Conservation (phyloP, 1,284 basidiomycete genomes). For the Xerocomus nothofagi region DNA sequence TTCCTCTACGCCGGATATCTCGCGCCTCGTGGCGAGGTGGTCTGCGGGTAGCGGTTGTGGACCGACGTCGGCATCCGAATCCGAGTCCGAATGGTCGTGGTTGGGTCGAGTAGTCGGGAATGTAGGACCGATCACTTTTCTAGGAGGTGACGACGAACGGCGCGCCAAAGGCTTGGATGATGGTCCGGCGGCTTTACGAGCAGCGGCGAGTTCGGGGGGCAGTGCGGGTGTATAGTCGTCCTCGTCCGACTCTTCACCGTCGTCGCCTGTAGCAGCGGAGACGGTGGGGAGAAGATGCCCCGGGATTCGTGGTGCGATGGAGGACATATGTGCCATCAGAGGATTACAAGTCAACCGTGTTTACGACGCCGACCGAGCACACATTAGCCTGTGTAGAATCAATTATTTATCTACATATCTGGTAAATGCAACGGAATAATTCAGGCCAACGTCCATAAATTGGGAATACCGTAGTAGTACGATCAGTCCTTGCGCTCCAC, state of each 20-base stretch:
- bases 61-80: constrained; percentile 74
- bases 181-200: constrained; percentile 28
- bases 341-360: constrained; percentile 5
- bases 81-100: constrained; percentile 59
- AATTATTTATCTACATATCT: constrained; percentile 8
- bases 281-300: constrained; percentile 20
- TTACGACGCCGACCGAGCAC: neutral
- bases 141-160: constrained; percentile 30
- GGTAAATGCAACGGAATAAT: constrained; percentile 23
- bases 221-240: constrained; percentile 63
- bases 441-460: constrained; percentile 20
- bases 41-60: constrained; percentile 65
- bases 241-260: constrained; percentile 52
- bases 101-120: constrained; percentile 35
- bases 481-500: constrained; percentile 9
- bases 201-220: constrained; percentile 57
- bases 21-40: constrained; percentile 37
- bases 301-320: constrained; percentile 51
- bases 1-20: constrained; percentile 57
- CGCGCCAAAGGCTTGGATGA: constrained; percentile 18
- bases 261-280: constrained; percentile 29
- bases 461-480: constrained; percentile 21
- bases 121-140: constrained; percentile 40
- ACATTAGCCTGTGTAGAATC: neutral
- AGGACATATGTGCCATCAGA: constrained; percentile 34